Evolutionary conservation across 495 filamentous ascomycete genomes (phyloP).

Genomic region (Penicillium atrosanguineum): DNA sequence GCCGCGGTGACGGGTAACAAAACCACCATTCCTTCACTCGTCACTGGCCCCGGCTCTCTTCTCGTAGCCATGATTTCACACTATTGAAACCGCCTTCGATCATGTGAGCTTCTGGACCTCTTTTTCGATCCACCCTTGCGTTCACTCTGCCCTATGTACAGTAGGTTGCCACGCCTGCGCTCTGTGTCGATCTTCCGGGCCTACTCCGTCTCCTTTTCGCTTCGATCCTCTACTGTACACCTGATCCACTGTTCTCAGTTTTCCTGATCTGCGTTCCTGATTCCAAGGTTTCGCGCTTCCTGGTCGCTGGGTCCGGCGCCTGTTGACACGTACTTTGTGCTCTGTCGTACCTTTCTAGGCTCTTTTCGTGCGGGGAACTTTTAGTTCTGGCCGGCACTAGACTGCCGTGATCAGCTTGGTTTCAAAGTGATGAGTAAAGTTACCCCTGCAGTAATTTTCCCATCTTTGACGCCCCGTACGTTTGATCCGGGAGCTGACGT

Average conservation of each 20-base stretch:
- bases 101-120: conserved; percentile 31
- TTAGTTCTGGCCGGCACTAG: neutral
- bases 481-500: neutral
- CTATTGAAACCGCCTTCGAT: conserved; percentile 27
- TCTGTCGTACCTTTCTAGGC: neutral
- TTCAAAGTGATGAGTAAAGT: neutral
- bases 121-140: conserved; percentile 1
- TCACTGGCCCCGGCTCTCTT: conserved; percentile 16
- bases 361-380: neutral
- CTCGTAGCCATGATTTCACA: conserved; percentile 21
- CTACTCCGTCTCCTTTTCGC: too few relatives aligned
- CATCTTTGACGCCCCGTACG: neutral
- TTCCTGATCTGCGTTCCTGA: neutral
- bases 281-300: neutral
- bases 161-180: neutral
- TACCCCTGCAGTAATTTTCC: neutral
- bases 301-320: neutral
- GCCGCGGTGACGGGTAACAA: conserved; percentile 42
- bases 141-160: neutral
- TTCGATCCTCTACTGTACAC: too few relatives aligned
- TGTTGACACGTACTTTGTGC: neutral
- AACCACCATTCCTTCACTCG: conserved; percentile 7
- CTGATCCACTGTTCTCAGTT: neutral
- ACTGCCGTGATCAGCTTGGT: neutral
- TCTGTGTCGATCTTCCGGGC: neutral